phyloP scores from a whole-genome alignment of 2,329 filamentous ascomycete species.

The Fusarium humuli region DNA sequence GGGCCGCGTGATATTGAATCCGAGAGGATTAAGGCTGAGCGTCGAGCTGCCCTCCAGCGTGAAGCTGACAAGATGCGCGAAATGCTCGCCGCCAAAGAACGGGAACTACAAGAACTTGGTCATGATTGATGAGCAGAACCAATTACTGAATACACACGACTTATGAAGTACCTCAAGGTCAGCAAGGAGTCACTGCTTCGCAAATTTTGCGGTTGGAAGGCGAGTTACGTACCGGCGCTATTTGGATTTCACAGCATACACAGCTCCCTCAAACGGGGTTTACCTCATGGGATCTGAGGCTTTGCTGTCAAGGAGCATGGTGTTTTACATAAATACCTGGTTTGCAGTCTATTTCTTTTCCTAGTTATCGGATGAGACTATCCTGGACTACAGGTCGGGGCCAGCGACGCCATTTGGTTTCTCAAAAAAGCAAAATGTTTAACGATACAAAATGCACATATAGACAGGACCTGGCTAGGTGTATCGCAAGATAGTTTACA shows the following conservation, averaged over 20 bases:
- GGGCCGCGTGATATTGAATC: slow-evolving; percentile 53
- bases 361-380: slow-evolving; percentile 25
- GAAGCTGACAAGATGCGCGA: slow-evolving; percentile 83
- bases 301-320: slow-evolving; percentile 25
- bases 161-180: slow-evolving; percentile 42
- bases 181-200: slow-evolving; percentile 43
- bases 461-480: slow-evolving; percentile 36
- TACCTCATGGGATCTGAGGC: slow-evolving; percentile 19
- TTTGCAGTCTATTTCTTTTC: slow-evolving; percentile 26
- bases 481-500: slow-evolving; percentile 35
- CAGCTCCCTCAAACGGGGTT: slow-evolving; percentile 8
- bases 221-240: slow-evolving; percentile 39
- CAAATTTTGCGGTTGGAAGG: slow-evolving; percentile 25
- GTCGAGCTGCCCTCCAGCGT: slow-evolving; percentile 72
- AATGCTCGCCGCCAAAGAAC: slow-evolving; percentile 77
- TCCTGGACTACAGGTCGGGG: slow-evolving; percentile 27
- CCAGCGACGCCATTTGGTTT: slow-evolving; percentile 12
- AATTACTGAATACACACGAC: slow-evolving; percentile 37
- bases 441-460: slow-evolving; percentile 26
- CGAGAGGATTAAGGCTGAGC: slow-evolving; percentile 69
- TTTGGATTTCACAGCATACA: slow-evolving; percentile 44
- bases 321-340: slow-evolving; percentile 22
- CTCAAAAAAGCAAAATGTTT: slow-evolving; percentile 17
- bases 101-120: slow-evolving; percentile 66
- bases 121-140: slow-evolving; percentile 42